Conservation (phyloP, 2,329 filamentous ascomycete species). For the Albophoma yamanashiensis region DNA sequence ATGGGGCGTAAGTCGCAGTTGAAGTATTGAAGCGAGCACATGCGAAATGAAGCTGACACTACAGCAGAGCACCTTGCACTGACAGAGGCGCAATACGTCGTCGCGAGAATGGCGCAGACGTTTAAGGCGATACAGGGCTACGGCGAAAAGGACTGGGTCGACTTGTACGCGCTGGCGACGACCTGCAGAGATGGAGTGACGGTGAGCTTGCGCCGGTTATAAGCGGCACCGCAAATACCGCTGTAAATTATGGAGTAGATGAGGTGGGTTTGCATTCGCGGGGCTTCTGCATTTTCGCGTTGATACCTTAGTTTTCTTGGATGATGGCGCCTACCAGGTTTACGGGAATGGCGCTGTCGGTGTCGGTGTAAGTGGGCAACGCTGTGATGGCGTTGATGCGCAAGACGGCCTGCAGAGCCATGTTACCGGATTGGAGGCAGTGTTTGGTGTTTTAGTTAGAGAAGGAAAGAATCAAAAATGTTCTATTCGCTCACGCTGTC, state of each 20-base stretch:
- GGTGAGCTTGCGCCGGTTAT: slow-evolving; percentile 6
- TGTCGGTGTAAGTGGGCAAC: too few species aligned
- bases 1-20: slow-evolving; percentile 25
- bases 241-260: not conserved
- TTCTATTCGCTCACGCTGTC: too few species aligned
- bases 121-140: slow-evolving; percentile 16
- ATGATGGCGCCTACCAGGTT: not conserved
- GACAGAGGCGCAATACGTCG: slow-evolving; percentile 21
- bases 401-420: too few species aligned
- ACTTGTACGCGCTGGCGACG: slow-evolving; percentile 21
- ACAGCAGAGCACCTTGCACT: slow-evolving; percentile 23
- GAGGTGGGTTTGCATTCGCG: not conserved
- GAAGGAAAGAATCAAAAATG: too few species aligned
- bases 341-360: too few species aligned
- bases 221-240: not conserved
- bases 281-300: too few species aligned
- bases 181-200: slow-evolving; percentile 21
- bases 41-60: slow-evolving; percentile 3
- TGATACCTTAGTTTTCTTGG: not conserved
- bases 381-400: too few species aligned
- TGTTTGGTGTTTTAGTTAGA: too few species aligned
- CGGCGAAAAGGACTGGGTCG: slow-evolving; percentile 19
- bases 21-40: accelerated
- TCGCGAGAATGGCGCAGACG: slow-evolving; percentile 22
- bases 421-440: too few species aligned